Evolutionary conservation across 2,329 filamentous ascomycete species (phyloP).

Genomic region (Pseudopyrenochaeta lycopersici): DNA sequence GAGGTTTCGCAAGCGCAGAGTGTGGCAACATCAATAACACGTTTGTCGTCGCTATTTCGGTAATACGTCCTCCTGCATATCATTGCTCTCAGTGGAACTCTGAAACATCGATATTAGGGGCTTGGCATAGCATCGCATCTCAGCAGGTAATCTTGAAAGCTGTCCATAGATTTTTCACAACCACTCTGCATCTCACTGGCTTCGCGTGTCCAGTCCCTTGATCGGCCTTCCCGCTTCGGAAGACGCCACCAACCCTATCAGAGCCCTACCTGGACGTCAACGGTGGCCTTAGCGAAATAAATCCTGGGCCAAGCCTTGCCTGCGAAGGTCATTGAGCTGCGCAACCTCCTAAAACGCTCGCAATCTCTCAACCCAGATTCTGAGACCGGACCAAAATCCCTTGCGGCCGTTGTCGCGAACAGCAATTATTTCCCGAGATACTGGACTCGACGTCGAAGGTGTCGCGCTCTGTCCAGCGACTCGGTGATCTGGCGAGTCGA

Average conservation of each 20-base stretch:
- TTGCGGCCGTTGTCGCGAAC: conserved; percentile 24
- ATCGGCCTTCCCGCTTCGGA: conserved; percentile 29
- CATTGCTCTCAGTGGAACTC: conserved; percentile 26
- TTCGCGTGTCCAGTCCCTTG: conserved; percentile 33
- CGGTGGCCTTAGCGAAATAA: conserved; percentile 48
- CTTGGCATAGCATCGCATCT: conserved; percentile 27
- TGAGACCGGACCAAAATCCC: conserved; percentile 5
- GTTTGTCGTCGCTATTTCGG: conserved; percentile 10
- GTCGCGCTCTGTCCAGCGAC: conserved; percentile 24
- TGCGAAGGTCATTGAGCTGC: conserved; percentile 27
- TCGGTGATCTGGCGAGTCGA: conserved; percentile 44
- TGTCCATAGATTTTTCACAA: conserved; percentile 21
- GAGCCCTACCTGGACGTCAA: conserved; percentile 34
- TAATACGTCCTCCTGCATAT: conserved; percentile 26
- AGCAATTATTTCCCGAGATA: conserved; percentile 8
- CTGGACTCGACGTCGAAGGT: conserved; percentile 13
- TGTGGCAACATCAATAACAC: background rate
- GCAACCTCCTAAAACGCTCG: conserved; percentile 24
- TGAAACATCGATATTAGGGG: conserved; percentile 40
- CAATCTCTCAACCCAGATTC: conserved; percentile 13
- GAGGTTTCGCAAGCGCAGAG: background rate
- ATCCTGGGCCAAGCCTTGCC: conserved; percentile 38
- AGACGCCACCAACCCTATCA: conserved; percentile 33
- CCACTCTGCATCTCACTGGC: conserved; percentile 20
- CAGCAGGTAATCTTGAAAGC: conserved; percentile 22